These are phyloP conservation scores for Strobilomyces echinocephalus DNA, from an alignment of 768 basidiomycete genomes.

Conservation along the genomic window DNA sequence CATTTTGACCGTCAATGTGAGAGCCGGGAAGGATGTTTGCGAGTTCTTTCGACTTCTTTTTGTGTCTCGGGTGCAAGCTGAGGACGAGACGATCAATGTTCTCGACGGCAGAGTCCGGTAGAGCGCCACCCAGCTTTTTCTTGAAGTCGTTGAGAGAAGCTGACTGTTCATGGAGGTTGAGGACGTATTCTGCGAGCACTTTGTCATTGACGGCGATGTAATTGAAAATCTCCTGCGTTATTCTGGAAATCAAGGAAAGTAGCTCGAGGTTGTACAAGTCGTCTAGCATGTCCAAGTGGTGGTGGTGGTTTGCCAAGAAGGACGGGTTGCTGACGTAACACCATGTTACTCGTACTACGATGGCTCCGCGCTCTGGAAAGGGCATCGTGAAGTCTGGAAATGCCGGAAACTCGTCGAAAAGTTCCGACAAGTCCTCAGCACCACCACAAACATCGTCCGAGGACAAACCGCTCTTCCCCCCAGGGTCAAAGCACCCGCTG, in stretches of 20 bases:
- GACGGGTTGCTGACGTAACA: constrained; percentile 20
- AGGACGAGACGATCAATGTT: constrained; percentile 93
- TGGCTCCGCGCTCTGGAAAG: constrained; percentile 55
- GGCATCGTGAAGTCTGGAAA: constrained; percentile 86
- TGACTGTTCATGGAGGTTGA: constrained; percentile 80
- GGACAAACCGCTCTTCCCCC: constrained; percentile 69
- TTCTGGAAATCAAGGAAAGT: constrained; percentile 85
- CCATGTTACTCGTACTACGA: not conserved
- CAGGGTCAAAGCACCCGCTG: constrained; percentile 81
- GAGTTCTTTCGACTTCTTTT: constrained; percentile 50
- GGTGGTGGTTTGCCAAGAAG: constrained; percentile 6
- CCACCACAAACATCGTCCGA: constrained; percentile 18
- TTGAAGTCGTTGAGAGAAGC: constrained; percentile 80
- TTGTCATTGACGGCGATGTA: constrained; percentile 84
- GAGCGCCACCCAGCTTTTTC: constrained; percentile 68
- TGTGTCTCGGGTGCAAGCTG: constrained; percentile 93
- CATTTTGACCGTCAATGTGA: constrained; percentile 36
- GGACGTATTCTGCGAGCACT: constrained; percentile 91
- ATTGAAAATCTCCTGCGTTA: constrained; percentile 91
- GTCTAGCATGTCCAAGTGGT: constrained; percentile 47
- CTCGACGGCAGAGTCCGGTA: constrained; percentile 87
- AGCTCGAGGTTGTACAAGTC: constrained; percentile 92
- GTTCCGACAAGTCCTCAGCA: constrained; percentile 15
- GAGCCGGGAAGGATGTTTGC: constrained; percentile 35
- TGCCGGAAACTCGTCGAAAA: constrained; percentile 81